phyloP scores from a whole-genome alignment of 2,329 filamentous ascomycete genomes.

The Cladosporium cucumerinum region DNA sequence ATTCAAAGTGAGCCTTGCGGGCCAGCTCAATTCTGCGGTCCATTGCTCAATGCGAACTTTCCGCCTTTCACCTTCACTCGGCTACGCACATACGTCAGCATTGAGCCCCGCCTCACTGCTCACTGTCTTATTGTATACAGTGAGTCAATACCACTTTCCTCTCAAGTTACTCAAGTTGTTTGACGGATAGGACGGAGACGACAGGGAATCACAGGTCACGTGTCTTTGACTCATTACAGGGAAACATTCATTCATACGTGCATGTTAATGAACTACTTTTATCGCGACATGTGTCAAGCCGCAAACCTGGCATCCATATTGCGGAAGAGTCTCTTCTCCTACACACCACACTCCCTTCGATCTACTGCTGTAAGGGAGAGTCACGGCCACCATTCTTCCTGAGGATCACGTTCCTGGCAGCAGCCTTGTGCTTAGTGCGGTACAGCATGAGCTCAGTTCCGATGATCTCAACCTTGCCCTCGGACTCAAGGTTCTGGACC shows the following conservation, averaged over 20 bases:
- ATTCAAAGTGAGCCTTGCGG: too few species aligned
- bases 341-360: not conserved
- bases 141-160: too few species aligned
- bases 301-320: not conserved
- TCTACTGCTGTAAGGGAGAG: conserved; percentile 13
- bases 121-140: too few species aligned
- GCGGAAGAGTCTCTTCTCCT: not conserved
- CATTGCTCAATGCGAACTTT: too few species aligned
- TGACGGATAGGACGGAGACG: too few species aligned
- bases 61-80: too few species aligned
- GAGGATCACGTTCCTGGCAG: conserved; percentile 27
- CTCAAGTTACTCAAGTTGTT: too few species aligned
- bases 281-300: not conserved
- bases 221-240: not conserved
- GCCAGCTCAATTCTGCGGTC: too few species aligned
- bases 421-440: conserved; percentile 27
- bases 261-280: not conserved
- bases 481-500: conserved; percentile 34
- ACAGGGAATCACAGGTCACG: too few species aligned
- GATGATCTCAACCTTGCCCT: conserved; percentile 38
- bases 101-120: too few species aligned
- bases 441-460: conserved; percentile 33
- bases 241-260: not conserved
- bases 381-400: conserved; percentile 22
- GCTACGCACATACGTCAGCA: too few species aligned